Evolutionary conservation across 1,139 yeast species (phyloP).

Genomic region (Maudiozyma humilis): DNA sequence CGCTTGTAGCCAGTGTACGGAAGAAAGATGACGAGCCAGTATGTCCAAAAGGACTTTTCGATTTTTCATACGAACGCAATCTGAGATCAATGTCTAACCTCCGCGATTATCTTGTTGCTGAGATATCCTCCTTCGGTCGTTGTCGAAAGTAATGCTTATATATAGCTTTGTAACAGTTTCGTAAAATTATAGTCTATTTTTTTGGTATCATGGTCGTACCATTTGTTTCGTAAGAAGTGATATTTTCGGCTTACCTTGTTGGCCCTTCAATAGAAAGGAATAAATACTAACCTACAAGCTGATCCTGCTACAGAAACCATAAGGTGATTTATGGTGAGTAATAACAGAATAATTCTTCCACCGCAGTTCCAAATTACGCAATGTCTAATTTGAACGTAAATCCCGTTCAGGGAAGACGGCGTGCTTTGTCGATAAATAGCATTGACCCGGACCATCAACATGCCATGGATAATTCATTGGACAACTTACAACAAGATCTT

Average conservation of each 20-base stretch:
- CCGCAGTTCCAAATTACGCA: too few relatives aligned
- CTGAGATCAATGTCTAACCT: slow-evolving; percentile 28
- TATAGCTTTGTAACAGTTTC: neutral
- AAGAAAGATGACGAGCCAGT: slow-evolving; percentile 43
- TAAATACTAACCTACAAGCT: too few relatives aligned
- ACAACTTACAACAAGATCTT: slow-evolving; percentile 25
- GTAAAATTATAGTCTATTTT: neutral
- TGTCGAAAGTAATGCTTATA: slow-evolving; percentile 13
- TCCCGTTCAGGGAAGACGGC: slow-evolving; percentile 16
- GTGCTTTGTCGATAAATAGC: slow-evolving; percentile 28
- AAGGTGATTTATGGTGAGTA: too few relatives aligned
- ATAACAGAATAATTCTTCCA: too few relatives aligned
- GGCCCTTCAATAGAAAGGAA: neutral
- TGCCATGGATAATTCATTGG: slow-evolving; percentile 27
- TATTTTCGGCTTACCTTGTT: neutral
- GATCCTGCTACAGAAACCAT: too few relatives aligned
- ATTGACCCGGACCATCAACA: slow-evolving; percentile 22
- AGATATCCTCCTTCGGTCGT: slow-evolving; percentile 23
- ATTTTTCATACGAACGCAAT: slow-evolving; percentile 49
- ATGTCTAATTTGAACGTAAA: slow-evolving; percentile 16
- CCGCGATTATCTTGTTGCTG: slow-evolving; percentile 23
- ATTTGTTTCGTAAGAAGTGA: neutral
- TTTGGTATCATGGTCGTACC: too few relatives aligned
- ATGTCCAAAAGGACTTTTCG: slow-evolving; percentile 40
- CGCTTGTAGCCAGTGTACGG: slow-evolving; percentile 43